Evolutionary conservation across 371 early-diverging fungal genomes (phyloP).

Genomic region (Haplosporangium sp.): DNA sequence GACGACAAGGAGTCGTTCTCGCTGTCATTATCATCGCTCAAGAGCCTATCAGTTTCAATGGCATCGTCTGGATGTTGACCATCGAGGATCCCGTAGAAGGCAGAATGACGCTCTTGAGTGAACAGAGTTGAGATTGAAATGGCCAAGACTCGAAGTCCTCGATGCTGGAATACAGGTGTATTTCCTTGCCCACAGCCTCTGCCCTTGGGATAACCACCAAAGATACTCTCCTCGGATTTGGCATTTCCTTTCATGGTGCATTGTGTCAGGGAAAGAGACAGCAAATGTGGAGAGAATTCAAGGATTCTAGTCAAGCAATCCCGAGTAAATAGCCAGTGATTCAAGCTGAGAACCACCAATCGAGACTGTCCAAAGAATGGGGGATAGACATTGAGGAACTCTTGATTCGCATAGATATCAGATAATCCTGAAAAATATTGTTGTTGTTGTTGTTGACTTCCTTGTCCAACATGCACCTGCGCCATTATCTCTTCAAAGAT

Average conservation of each 20-base stretch:
- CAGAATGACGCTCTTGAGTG: not conserved
- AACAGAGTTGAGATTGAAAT: constrained; percentile 11
- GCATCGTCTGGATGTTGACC: not conserved
- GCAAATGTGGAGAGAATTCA: not conserved
- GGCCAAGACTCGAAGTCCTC: not conserved
- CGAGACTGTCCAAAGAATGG: not conserved
- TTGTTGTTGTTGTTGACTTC: not conserved
- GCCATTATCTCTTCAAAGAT: not conserved
- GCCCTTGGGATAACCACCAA: not conserved
- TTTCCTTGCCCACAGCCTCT: no score
- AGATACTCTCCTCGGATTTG: not conserved
- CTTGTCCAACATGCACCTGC: not conserved
- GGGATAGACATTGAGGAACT: no score
- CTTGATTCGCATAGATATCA: no score
- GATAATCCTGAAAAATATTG: not conserved
- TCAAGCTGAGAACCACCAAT: not conserved
- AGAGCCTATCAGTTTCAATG: no score
- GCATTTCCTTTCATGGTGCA: not conserved
- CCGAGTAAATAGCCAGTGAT: not conserved
- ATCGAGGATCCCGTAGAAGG: not conserved
- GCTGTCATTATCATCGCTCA: no score
- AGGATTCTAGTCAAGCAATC: not conserved
- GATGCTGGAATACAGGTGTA: constrained; percentile 4
- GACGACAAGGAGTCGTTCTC: no score
- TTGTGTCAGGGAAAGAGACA: not conserved